A percentile compares a stretch with the other conserved stretches of the same genome.
Conservation (phyloP, 2,329 filamentous ascomycete genomes). For the Fusarium sublunatum region DNA sequence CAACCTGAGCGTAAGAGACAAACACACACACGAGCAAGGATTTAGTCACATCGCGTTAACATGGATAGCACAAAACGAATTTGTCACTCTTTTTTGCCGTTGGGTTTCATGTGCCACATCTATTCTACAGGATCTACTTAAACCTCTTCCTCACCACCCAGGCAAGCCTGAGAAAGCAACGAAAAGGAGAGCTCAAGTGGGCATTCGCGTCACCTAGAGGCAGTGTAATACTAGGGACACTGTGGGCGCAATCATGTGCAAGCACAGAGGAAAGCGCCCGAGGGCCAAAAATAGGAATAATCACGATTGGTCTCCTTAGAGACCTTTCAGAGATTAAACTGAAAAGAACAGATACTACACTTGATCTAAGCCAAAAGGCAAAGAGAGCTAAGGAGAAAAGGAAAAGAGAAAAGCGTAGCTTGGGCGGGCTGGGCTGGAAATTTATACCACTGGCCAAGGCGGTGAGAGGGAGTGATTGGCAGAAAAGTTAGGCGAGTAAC, state of each 20-base stretch:
- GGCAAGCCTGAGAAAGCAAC: conserved; percentile 19
- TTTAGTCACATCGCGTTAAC: too few species aligned
- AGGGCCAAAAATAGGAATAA: conserved; percentile 32
- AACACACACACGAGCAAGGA: too few species aligned
- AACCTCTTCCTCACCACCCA: conserved; percentile 12
- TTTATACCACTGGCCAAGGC: conserved; percentile 12
- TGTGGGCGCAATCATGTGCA: conserved; percentile 22
- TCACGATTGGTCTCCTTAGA: conserved; percentile 30
- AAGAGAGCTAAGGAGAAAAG: conserved; percentile 32
- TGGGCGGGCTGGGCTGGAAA: not conserved
- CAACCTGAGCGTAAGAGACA: too few species aligned
- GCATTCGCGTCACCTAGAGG: conserved; percentile 32
- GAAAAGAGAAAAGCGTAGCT: conserved; percentile 17
- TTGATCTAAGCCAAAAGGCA: conserved; percentile 36
- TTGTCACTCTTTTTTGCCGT: too few species aligned
- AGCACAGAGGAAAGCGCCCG: conserved; percentile 27
- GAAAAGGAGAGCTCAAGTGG: conserved; percentile 27
- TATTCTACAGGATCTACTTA: not conserved
- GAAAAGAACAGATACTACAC: conserved; percentile 36
- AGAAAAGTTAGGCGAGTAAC: conserved; percentile 6
- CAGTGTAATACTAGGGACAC: conserved; percentile 36
- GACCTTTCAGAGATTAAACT: conserved; percentile 35
- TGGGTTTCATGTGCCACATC: not conserved
- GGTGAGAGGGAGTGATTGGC: conserved; percentile 6
- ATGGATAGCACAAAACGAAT: too few species aligned